Percentiles rank a stretch among this genome's conserved stretches.
Conservation (phyloP, 2,329 filamentous ascomycete species). For the Alternaria conjuncta region DNA sequence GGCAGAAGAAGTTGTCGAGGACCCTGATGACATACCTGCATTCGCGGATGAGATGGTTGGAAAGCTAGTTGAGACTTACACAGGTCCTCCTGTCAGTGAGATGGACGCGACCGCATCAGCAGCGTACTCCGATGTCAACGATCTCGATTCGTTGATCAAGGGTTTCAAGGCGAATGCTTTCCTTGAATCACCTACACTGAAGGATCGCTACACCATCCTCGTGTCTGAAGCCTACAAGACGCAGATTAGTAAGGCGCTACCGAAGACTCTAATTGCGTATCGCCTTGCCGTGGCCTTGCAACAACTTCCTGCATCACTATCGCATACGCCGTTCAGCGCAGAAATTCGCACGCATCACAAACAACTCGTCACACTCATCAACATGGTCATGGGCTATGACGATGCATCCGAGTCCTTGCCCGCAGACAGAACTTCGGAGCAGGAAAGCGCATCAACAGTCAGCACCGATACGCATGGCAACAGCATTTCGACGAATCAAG, state of each 20-base stretch:
- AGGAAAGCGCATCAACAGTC: background rate
- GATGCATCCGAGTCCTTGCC: background rate
- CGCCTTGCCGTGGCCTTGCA: slow-evolving; percentile 33
- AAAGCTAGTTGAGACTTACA: slow-evolving; percentile 29
- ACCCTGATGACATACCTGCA: slow-evolving; percentile 26
- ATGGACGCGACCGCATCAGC: background rate
- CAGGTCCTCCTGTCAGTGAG: background rate
- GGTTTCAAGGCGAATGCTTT: slow-evolving; percentile 31
- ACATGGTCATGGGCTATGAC: slow-evolving; percentile 15
- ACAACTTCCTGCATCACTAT: slow-evolving; percentile 24
- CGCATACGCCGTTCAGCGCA: slow-evolving; percentile 25
- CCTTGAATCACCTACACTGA: slow-evolving; percentile 34
- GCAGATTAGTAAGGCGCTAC: slow-evolving; percentile 20
- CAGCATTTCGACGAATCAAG: background rate
- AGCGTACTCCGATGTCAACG: background rate
- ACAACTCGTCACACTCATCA: slow-evolving; percentile 27
- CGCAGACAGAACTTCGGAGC: background rate
- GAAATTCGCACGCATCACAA: slow-evolving; percentile 29
- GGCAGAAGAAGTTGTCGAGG: slow-evolving; percentile 39
- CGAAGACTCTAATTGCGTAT: slow-evolving; percentile 39
- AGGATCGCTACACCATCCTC: slow-evolving; percentile 41
- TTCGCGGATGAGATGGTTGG: slow-evolving; percentile 29
- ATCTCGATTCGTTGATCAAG: slow-evolving; percentile 16
- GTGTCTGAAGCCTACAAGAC: slow-evolving; percentile 36
- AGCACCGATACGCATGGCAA: background rate